Evolutionary conservation across 257 asterid genomes (phyloP), one percentile per base, ranked within the genome.

Genomic region (Knoxia roxburghii): DNA sequence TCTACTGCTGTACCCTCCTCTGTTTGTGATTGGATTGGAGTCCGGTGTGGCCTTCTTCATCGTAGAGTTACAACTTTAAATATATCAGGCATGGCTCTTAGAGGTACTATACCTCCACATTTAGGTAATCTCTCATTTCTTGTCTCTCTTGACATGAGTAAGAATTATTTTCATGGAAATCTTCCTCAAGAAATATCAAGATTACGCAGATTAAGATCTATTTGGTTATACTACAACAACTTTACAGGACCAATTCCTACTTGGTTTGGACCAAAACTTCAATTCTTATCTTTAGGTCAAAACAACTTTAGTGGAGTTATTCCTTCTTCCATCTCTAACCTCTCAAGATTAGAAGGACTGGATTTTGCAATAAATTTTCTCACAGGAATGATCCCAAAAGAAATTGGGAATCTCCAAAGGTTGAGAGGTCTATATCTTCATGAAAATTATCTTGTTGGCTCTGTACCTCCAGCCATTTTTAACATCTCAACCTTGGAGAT

Each of bases 121-220:
- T 10, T 35, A 33, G 65, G 65, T n/a, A 61, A 61, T 23, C 65
- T 61, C 33, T 37, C 50, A n/a, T 80, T 68, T 15, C 82, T 80
- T n/a, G 68, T 39, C 39, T 67, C 71, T 12, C 71, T 80, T 20
- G 67, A 71, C 51, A 1, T 77, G 20, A 30, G 67, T 29, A 21
- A 29, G 29, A 80, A 80, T 40, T 1, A 21, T n/a, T 77, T 80
- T 55, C 54, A 59, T 26, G 85, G 82, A 1, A 30, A 35, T 21
- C 10, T 72, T 18, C 76, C 76, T 2, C 6, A 30, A 13, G 60
- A 72, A 40, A 15, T 72, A 52, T 46, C 27, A 2, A 10, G 8
- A 0, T 57, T 72, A 17, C 65, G 49, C 6, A 7, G 81, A 12
- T 10, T 73, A 46, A 67, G 60, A 26, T 18, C 23, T 23, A 24